Conservation (phyloP, 2,329 filamentous ascomycete genomes). For the Clonostachys rosea region DNA sequence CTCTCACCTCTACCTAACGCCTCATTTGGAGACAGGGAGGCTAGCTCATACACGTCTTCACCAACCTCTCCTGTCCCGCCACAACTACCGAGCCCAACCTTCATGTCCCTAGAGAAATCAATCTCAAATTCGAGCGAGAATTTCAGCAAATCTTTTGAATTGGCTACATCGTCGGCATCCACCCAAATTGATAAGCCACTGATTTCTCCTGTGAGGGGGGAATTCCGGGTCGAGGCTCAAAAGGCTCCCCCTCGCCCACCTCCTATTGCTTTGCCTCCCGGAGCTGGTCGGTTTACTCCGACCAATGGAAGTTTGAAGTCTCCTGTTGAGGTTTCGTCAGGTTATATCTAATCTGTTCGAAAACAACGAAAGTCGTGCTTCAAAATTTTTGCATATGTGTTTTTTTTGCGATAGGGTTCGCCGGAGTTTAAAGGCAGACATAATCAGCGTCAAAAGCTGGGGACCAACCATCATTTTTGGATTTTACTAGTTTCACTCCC, state of each 20-base stretch:
- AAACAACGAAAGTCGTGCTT: too few relatives aligned
- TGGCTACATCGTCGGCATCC: constrained; percentile 13
- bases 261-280: constrained; percentile 18
- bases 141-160: constrained; percentile 21
- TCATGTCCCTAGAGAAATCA: constrained; percentile 24
- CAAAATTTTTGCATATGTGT: too few relatives aligned
- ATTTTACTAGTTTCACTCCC: too few relatives aligned
- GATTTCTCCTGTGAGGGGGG: constrained; percentile 21
- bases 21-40: neutral
- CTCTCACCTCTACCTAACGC: constrained; percentile 16
- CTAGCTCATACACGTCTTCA: constrained; percentile 5
- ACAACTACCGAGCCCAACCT: constrained; percentile 26
- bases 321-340: constrained; percentile 2
- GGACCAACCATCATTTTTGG: too few relatives aligned
- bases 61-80: constrained; percentile 10
- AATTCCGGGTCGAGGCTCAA: constrained; percentile 22
- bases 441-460: too few relatives aligned
- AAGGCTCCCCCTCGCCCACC: constrained; percentile 23
- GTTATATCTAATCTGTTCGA: constrained; percentile 3
- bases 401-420: too few relatives aligned
- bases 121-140: constrained; percentile 23
- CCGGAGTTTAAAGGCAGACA: too few relatives aligned
- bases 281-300: constrained; percentile 6
- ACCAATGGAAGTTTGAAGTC: constrained; percentile 2
- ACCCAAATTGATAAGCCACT: constrained; percentile 9